Percentiles rank a stretch among this genome's conserved stretches.
Conservation (phyloP, 176 grass and related monocot genomes). For the Oryza australiensis region DNA sequence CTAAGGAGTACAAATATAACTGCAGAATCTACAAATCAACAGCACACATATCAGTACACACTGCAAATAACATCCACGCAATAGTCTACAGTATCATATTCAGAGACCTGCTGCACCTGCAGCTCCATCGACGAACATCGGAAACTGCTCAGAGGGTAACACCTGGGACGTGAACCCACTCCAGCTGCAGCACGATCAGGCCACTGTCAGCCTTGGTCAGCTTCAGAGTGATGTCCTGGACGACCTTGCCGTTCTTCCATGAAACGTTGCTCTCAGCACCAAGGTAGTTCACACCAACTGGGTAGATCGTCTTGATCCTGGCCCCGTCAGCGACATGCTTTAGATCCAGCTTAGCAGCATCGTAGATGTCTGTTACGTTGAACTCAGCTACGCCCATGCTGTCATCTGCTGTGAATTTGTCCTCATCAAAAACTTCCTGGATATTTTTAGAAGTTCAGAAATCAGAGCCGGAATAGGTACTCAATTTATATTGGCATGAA, state of each 20-base stretch:
- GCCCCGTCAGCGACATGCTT: slow-evolving; percentile 38
- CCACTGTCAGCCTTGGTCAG: slow-evolving; percentile 68
- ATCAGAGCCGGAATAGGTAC: not conserved
- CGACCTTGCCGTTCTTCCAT: slow-evolving; percentile 62
- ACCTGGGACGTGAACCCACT: slow-evolving; percentile 69
- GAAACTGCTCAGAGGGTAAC: slow-evolving; percentile 32
- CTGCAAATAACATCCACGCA: not conserved
- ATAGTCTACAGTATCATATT: slow-evolving; percentile 26
- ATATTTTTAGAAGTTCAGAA: slow-evolving; percentile 6
- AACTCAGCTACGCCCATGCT: slow-evolving; percentile 70
- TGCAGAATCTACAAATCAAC: not conserved
- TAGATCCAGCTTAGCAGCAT: slow-evolving; percentile 62
- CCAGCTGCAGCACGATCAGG: slow-evolving; percentile 67
- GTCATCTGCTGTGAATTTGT: slow-evolving; percentile 80
- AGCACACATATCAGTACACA: not conserved
- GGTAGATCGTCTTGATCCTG: slow-evolving; percentile 59
- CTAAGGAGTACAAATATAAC: slow-evolving; percentile 4
- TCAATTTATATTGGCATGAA: not conserved
- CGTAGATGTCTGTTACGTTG: slow-evolving; percentile 51
- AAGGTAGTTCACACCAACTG: slow-evolving; percentile 62
- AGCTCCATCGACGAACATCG: not conserved
- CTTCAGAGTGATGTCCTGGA: slow-evolving; percentile 75
- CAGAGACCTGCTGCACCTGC: not conserved
- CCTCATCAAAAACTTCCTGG: slow-evolving; percentile 85
- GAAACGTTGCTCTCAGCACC: slow-evolving; percentile 62